Conservation (phyloP, 1,139 yeast species). For the Zygosaccharomyces sapae region DNA sequence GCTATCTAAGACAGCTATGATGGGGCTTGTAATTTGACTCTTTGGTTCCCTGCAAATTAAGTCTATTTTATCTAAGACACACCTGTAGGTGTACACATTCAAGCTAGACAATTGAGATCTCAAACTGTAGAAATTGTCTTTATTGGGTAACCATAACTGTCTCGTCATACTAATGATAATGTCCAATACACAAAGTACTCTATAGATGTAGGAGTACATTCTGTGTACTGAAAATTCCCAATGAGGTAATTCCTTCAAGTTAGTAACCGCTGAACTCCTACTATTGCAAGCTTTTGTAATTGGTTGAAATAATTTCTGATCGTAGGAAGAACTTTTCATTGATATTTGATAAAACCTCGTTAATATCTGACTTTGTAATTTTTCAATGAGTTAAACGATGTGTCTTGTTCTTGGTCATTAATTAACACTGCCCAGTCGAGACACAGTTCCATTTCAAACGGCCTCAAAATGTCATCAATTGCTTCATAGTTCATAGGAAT, state of each 20-base stretch:
- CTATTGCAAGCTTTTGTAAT: conserved; percentile 21
- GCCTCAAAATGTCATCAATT: conserved; percentile 37
- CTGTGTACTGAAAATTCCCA: conserved; percentile 47
- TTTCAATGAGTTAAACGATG: conserved; percentile 27
- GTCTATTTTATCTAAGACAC: conserved; percentile 19
- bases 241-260: conserved; percentile 32
- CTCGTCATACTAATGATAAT: conserved; percentile 23
- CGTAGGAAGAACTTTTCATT: conserved; percentile 25
- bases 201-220: conserved; percentile 39
- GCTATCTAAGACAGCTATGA: conserved; percentile 12
- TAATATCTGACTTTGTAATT: conserved; percentile 31
- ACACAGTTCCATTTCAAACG: conserved; percentile 35
- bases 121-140: conserved; percentile 18
- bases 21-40: conserved; percentile 9
- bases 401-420: conserved; percentile 28
- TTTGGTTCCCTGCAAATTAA: conserved; percentile 8
- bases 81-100: conserved; percentile 29
- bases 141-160: conserved; percentile 30
- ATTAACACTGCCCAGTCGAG: conserved; percentile 36
- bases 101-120: conserved; percentile 23
- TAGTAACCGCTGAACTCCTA: conserved; percentile 10
- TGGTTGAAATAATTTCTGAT: conserved; percentile 24
- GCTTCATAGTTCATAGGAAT: conserved; percentile 29
- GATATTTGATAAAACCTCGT: conserved; percentile 23
- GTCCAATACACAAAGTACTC: conserved; percentile 21